phyloP scores from a whole-genome alignment of 192 early-diverging fungal species.

The Polychytrium aggregatum region DNA sequence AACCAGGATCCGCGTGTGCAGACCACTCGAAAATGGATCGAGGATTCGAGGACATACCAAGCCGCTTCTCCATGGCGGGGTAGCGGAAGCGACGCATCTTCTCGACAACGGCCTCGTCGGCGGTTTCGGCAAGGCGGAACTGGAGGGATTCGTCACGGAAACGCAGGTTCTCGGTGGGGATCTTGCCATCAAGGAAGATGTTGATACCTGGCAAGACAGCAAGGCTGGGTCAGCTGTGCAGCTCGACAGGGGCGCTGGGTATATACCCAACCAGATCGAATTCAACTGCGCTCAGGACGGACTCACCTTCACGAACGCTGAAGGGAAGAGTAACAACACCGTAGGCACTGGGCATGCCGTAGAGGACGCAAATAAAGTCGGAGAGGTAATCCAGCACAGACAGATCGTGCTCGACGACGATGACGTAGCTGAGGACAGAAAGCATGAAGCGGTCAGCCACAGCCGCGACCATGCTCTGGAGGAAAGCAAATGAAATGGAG shows the following conservation, averaged over 20 bases:
- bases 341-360: constrained; percentile 91
- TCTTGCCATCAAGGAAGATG: constrained; percentile 92
- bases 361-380: constrained; percentile 97
- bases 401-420: constrained; percentile 99
- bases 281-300: too few relatives aligned
- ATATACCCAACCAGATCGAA: too few relatives aligned
- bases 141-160: constrained; percentile 93
- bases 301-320: constrained; percentile 81
- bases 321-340: constrained; percentile 97
- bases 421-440: too few relatives aligned
- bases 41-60: too few relatives aligned
- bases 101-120: constrained; percentile 57
- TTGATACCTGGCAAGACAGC: constrained; percentile 56
- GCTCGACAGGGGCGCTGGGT: too few relatives aligned
- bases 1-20: too few relatives aligned
- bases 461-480: too few relatives aligned
- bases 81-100: constrained; percentile 72
- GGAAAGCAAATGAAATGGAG: too few relatives aligned
- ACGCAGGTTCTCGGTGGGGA: constrained; percentile 97
- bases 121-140: constrained; percentile 86
- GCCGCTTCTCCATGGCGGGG: constrained; percentile 76
- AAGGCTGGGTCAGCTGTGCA: not conserved
- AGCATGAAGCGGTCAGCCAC: constrained; percentile 14
- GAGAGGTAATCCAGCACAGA: constrained; percentile 95
- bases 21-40: too few relatives aligned